Base-by-base conservation (phyloP, 495 filamentous ascomycete species). In the Aspergillus asperescens region DNA sequence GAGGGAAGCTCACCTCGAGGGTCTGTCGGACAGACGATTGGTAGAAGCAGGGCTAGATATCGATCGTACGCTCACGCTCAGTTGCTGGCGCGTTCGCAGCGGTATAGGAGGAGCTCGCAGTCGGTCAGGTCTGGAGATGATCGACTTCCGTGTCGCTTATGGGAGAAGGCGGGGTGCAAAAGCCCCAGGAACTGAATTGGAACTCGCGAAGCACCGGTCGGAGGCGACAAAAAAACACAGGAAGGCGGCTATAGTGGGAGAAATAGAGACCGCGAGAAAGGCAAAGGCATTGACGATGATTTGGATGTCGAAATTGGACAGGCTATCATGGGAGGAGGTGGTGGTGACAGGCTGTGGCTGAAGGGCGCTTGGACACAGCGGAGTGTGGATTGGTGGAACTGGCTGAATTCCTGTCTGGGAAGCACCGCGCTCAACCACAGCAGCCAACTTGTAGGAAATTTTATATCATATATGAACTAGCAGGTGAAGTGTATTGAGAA, bases 91-190 rank as follows among this genome's bases (percentile, higher is more conserved):
- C 59, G 59, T 35, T 57, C 59, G 55, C 46, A 65, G 61, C 50
- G 57, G 59, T 64, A 63, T 67, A 44, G 62, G 56, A 59, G 54
- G 44, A 49, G 51, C 48, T 50, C 63, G 59, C 57, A 53, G 64
- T 62, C 62, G 68, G 59, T 61, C 64, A 54, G 63, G 62, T 62
- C 56, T 49, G 46, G 61, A 62, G 55, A 60, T 57, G 65, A 70
- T 70, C 61, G 58, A 53, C 61, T 62, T 71, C 69, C 64, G 69
- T 72, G 72, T 73, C 72, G 70, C 70, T 73, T 72, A 73, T 59
- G 50, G 38, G 59, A 57, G 58, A 31, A 39, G 46, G 60, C 54
- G 60, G 60, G 60, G 60, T 57, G 60, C 43, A 29, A 59, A 31
- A 53, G 50, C 54, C 59, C 52, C 55, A 51, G 46, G 52, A 25